phyloP scores from a whole-genome alignment of 1,284 basidiomycete genomes.

The Dichomitus squalens region DNA sequence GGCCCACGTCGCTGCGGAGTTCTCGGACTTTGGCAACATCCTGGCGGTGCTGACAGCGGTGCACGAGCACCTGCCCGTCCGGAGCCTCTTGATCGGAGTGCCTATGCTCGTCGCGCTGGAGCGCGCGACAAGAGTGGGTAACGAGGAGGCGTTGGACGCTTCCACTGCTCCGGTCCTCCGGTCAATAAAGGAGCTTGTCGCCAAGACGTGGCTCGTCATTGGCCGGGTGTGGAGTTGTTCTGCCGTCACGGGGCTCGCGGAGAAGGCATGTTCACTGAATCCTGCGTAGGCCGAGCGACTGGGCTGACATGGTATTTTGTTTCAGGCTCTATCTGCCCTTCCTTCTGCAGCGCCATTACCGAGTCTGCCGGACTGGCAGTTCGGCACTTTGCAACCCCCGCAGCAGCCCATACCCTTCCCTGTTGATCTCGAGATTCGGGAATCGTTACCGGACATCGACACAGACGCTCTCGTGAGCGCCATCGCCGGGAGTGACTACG shows the following conservation, averaged over 20 bases:
- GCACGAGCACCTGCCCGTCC: constrained; percentile 71
- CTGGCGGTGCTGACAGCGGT: constrained; percentile 70
- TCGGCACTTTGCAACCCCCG: constrained; percentile 40
- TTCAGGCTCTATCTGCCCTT: constrained; percentile 21
- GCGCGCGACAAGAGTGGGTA: constrained; percentile 48
- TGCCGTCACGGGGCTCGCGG: constrained; percentile 55
- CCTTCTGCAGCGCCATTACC: constrained; percentile 21
- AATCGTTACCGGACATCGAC: constrained; percentile 48
- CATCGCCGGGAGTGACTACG: constrained; percentile 50
- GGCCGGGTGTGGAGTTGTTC: constrained; percentile 72
- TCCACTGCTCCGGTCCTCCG: constrained; percentile 49
- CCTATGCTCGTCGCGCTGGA: constrained; percentile 88
- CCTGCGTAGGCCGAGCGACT: background rate
- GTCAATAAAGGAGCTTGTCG: constrained; percentile 67
- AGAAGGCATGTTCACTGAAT: constrained; percentile 47
- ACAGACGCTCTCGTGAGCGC: constrained; percentile 53
- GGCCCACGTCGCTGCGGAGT: constrained; percentile 56
- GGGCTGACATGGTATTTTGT: background rate
- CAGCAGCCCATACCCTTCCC: constrained; percentile 39
- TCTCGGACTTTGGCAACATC: constrained; percentile 80
- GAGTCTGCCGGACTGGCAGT: constrained; percentile 26
- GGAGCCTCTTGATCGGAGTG: constrained; percentile 75
- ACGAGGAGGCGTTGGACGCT: constrained; percentile 39
- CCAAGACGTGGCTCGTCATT: constrained; percentile 67
- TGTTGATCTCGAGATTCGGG: constrained; percentile 22